Conservation (phyloP, 805 yeast genomes). For the Ogataea corticis region DNA sequence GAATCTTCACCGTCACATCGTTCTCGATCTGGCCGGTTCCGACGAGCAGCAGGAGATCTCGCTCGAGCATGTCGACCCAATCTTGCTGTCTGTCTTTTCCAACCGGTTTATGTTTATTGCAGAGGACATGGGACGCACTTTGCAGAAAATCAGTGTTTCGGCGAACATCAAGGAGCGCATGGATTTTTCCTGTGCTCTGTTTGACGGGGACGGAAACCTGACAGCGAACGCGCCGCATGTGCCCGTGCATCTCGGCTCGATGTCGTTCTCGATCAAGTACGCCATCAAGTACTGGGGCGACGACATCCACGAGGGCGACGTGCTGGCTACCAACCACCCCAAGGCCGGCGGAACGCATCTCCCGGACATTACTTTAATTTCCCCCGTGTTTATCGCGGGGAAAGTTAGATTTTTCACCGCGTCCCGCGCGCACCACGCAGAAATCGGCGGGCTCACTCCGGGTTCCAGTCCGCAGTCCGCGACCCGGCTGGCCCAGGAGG, state of each 20-base stretch:
- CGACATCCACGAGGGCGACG: conserved; percentile 43
- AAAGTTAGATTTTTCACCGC: conserved; percentile 53
- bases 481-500: conserved; percentile 52
- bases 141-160: conserved; percentile 44
- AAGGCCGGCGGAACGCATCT: conserved; percentile 47
- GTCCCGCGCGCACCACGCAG: conserved; percentile 62
- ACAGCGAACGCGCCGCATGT: conserved; percentile 34
- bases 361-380: conserved; percentile 54
- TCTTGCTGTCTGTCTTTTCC: conserved; percentile 43
- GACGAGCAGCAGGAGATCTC: conserved; percentile 37
- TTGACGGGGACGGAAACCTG: conserved; percentile 42
- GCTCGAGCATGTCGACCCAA: conserved; percentile 42
- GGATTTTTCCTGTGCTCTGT: conserved; percentile 49
- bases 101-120: conserved; percentile 52
- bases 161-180: conserved; percentile 48
- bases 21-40: conserved; percentile 24
- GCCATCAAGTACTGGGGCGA: conserved; percentile 39
- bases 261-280: conserved; percentile 43
- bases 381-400: conserved; percentile 51
- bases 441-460: conserved; percentile 58
- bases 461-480: conserved; percentile 59
- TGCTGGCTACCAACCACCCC: conserved; percentile 44
- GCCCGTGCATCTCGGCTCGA: conserved; percentile 48
- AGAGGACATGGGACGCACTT: conserved; percentile 46
- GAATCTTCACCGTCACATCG: conserved; percentile 34